Evolutionary conservation across 768 basidiomycete genomes (phyloP), one percentile per base, ranked within the genome.

Genomic region (Leccinellum albellum): DNA sequence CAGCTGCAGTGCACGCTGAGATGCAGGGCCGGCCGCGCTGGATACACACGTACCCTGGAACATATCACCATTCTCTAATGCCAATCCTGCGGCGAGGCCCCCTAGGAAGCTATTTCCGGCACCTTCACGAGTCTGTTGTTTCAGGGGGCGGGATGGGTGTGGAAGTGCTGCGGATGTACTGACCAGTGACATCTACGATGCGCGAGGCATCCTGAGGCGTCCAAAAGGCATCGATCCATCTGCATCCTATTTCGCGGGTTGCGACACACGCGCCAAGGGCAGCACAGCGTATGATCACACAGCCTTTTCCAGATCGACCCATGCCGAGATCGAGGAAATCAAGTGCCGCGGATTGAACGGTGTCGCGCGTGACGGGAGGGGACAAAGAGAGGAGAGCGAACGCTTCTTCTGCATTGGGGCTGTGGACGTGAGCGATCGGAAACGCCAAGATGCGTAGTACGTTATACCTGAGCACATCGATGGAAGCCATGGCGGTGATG

Each of bases 101-200:
- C 92, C 92, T 23, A 95, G 77, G 70, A 95, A 96, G 57, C 84
- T 81, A 70, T 96, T 96, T 15, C 94, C 94, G n/a, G 91, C 93
- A 45, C 94, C 91, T 91, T 60, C 23, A 35, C 59, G 52, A 32
- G 7, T 13, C 29, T 40, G 49, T 53, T 12, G 13, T 9, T 49
- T 62, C 55, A 54, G 56, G 44, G 37, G 42, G 32, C 35, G 40
- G 53, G 14, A 31, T 35, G 17, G 48, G 21, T 37, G 53, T 55
- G 40, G 51, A 49, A 49, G 53, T 24, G 40, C 3, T 46, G 44
- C 21, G 51, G 48, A 58, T 51, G 15, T 53, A 66, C 69, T 63
- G 59, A 85, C 89, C 93, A 61, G 92, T 95, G 24, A 93, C 91
- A 70, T 95, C 92, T 3, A 88, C 80, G 15, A 95, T 76, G 55